These are phyloP conservation scores for Raffaelea arxii DNA, from an alignment of 2,329 filamentous ascomycete species.

Conservation along the genomic window DNA sequence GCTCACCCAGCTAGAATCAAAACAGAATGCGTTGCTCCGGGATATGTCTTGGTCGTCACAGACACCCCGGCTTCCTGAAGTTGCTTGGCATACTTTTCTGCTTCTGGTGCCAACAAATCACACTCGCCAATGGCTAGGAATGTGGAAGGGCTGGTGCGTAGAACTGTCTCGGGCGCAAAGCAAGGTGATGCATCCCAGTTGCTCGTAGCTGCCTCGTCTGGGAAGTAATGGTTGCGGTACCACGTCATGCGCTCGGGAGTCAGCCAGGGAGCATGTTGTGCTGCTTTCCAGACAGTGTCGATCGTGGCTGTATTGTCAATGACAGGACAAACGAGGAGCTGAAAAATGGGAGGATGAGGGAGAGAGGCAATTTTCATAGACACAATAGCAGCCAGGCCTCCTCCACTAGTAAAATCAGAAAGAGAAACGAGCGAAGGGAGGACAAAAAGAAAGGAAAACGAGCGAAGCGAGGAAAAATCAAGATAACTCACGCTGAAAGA, in stretches of 20 bases:
- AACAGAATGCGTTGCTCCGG: constrained; percentile 9
- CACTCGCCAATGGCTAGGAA: constrained; percentile 44
- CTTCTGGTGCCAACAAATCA: constrained; percentile 47
- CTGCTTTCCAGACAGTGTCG: constrained; percentile 39
- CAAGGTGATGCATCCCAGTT: constrained; percentile 22
- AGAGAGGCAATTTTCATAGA: not conserved
- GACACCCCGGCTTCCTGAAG: constrained; percentile 33
- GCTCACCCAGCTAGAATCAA: constrained; percentile 6
- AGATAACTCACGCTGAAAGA: not conserved
- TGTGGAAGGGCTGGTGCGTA: constrained; percentile 39
- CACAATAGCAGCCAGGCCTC: constrained; percentile 5
- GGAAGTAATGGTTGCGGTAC: constrained; percentile 50
- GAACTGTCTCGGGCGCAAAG: constrained; percentile 36
- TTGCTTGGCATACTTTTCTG: constrained; percentile 39
- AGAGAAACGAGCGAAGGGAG: too few species aligned
- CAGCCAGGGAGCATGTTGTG: constrained; percentile 41
- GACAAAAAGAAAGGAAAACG: not conserved
- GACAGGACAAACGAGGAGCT: constrained; percentile 49
- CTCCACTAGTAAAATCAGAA: constrained; percentile 1
- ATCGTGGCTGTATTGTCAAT: constrained; percentile 45
- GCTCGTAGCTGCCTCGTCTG: constrained; percentile 31
- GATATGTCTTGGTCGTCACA: constrained; percentile 29
- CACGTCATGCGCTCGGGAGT: constrained; percentile 46
- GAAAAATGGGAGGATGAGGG: constrained; percentile 19
- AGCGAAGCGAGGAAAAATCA: constrained; percentile 20